Conservation (phyloP, 345 rosid genomes). For the Eucalyptus sp. region DNA sequence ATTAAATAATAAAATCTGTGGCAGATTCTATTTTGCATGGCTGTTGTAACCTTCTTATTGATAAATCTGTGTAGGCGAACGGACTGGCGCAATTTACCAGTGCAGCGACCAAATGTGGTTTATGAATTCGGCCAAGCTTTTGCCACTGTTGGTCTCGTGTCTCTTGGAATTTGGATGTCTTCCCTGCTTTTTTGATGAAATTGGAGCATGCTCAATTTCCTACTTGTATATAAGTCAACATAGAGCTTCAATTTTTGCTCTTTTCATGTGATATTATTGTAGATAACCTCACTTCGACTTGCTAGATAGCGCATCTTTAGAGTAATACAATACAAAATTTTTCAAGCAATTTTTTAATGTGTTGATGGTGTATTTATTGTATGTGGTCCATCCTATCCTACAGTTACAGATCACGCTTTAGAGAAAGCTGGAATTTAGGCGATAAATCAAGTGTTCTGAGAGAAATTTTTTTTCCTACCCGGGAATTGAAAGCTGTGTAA, state of each 20-base stretch:
- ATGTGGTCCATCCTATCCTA: neutral
- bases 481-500: neutral
- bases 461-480: neutral
- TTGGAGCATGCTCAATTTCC: neutral
- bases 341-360: neutral
- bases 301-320: neutral
- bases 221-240: conserved; percentile 8
- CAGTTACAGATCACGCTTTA: neutral
- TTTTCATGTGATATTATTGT: neutral
- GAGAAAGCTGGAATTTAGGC: neutral
- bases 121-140: conserved; percentile 65
- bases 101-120: conserved; percentile 35
- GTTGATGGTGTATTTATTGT: neutral
- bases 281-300: too few relatives aligned
- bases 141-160: conserved; percentile 63
- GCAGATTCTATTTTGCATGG: neutral
- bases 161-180: conserved; percentile 74
- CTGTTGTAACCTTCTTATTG: neutral
- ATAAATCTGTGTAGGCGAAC: conserved; percentile 30
- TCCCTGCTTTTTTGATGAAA: conserved; percentile 34
- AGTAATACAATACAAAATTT: neutral
- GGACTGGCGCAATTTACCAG: conserved; percentile 66
- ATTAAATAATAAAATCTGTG: neutral
- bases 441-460: neutral
- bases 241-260: neutral